Evolutionary conservation across 2,329 filamentous ascomycete species (phyloP).

Genomic region (Ceratocystis harringtonii): DNA sequence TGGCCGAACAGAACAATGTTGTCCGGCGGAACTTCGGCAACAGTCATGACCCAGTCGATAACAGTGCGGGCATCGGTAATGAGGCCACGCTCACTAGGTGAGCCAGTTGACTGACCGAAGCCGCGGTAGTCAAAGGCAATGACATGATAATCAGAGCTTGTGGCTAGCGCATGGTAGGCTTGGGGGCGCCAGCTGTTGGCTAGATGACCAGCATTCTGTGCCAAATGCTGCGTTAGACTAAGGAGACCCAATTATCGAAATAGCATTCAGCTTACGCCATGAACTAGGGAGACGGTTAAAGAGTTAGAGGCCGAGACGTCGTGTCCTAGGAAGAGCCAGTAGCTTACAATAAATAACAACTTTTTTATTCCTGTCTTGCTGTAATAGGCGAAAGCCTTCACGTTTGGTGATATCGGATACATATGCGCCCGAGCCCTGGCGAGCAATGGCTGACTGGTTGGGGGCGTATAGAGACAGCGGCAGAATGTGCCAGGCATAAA

Average conservation of each 20-base stretch:
- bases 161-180: slow-evolving; percentile 62
- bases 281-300: slow-evolving; percentile 10
- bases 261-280: slow-evolving; percentile 11
- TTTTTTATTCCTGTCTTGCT: slow-evolving; percentile 45
- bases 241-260: background rate
- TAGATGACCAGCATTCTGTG: slow-evolving; percentile 69
- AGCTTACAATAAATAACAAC: slow-evolving; percentile 40
- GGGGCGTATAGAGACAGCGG: slow-evolving; percentile 62
- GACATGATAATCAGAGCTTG: slow-evolving; percentile 61
- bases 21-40: slow-evolving; percentile 48
- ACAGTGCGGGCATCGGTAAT: slow-evolving; percentile 63
- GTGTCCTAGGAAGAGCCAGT: background rate
- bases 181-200: slow-evolving; percentile 62
- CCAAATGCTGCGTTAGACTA: slow-evolving; percentile 2
- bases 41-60: slow-evolving; percentile 54
- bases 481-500: slow-evolving; percentile 86
- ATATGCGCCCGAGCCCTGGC: slow-evolving; percentile 35
- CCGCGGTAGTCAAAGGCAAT: slow-evolving; percentile 86
- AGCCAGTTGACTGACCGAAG: slow-evolving; percentile 68
- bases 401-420: slow-evolving; percentile 38
- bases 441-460: slow-evolving; percentile 48
- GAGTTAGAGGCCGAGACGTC: too few relatives aligned
- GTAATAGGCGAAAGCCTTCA: slow-evolving; percentile 45
- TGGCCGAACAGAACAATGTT: slow-evolving; percentile 74
- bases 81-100: slow-evolving; percentile 64